A percentile compares a stretch with the other conserved stretches of the same genome.
phyloP scores from a whole-genome alignment of 2,329 filamentous ascomycete genomes.

The Alternaria arborescens region DNA sequence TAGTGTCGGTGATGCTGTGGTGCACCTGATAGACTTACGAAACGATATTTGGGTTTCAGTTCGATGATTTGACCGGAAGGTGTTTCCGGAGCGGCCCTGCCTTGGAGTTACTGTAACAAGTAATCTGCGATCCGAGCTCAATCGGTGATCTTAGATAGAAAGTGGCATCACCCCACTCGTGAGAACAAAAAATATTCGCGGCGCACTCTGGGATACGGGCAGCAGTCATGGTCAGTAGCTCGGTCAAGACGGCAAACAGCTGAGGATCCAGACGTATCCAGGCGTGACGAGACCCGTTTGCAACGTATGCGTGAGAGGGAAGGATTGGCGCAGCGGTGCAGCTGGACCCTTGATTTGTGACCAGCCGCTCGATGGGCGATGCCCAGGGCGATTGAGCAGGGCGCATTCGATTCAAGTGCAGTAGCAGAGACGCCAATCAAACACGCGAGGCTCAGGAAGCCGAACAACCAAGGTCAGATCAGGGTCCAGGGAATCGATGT shows the following conservation, averaged over 20 bases:
- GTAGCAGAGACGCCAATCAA: conserved; percentile 7
- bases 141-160: not conserved
- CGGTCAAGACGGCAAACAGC: not conserved
- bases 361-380: conserved; percentile 18
- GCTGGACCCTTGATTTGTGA: conserved; percentile 7
- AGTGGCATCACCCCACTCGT: not conserved
- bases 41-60: not conserved
- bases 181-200: not conserved
- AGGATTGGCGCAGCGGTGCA: conserved; percentile 1
- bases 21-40: not conserved
- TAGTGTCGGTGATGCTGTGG: conserved; percentile 4
- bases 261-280: not conserved
- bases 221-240: not conserved
- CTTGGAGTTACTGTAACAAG: not conserved
- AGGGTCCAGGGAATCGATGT: conserved; percentile 14
- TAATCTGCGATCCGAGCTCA: not conserved
- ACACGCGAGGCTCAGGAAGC: not conserved
- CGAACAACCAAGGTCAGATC: conserved; percentile 8
- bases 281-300: not conserved
- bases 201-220: not conserved
- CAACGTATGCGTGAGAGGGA: conserved; percentile 16
- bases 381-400: conserved; percentile 31
- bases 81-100: not conserved
- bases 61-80: conserved; percentile 12
- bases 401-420: conserved; percentile 21